phyloP scores from a whole-genome alignment of 2,329 filamentous ascomycete genomes.

The Neodidymelliopsis sp. region DNA sequence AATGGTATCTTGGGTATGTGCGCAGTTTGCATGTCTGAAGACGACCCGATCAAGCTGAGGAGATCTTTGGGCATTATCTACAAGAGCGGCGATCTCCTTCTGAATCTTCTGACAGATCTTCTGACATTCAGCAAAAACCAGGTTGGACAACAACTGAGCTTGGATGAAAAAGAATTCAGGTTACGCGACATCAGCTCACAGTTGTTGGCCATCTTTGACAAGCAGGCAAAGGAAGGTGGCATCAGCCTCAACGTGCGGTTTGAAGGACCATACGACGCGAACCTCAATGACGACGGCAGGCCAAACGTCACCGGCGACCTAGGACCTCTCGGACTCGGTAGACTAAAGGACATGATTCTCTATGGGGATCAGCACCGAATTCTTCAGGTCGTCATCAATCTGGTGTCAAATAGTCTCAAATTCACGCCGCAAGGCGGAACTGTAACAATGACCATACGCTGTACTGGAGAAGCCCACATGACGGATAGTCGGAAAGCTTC shows the following conservation, averaged over 20 bases:
- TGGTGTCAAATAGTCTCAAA: slow-evolving; percentile 91
- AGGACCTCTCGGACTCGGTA: slow-evolving; percentile 70
- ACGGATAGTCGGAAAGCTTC: slow-evolving; percentile 55
- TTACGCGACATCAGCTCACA: slow-evolving; percentile 85
- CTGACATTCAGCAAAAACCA: slow-evolving; percentile 95
- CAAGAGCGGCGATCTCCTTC: slow-evolving; percentile 82
- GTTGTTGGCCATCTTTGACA: slow-evolving; percentile 85
- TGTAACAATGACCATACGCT: slow-evolving; percentile 79
- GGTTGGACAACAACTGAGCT: slow-evolving; percentile 80
- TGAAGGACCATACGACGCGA: slow-evolving; percentile 58
- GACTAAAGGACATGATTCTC: slow-evolving; percentile 83
- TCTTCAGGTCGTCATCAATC: slow-evolving; percentile 89
- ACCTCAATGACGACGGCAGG: slow-evolving; percentile 48
- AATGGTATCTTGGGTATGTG: slow-evolving; percentile 97
- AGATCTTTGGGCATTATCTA: slow-evolving; percentile 87
- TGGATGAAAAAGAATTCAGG: slow-evolving; percentile 86
- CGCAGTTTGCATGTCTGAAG: slow-evolving; percentile 90
- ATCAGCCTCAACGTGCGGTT: slow-evolving; percentile 79
- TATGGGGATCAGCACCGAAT: slow-evolving; percentile 95
- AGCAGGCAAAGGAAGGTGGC: slow-evolving; percentile 80
- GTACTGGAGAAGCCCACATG: slow-evolving; percentile 65
- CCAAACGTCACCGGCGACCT: slow-evolving; percentile 61
- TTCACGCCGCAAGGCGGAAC: slow-evolving; percentile 82
- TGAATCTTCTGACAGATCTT: slow-evolving; percentile 87
- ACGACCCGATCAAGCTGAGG: slow-evolving; percentile 78